Percentiles rank a stretch among this genome's conserved stretches.
Conservation (phyloP, 768 basidiomycete species). For the Leccinum boreale region DNA sequence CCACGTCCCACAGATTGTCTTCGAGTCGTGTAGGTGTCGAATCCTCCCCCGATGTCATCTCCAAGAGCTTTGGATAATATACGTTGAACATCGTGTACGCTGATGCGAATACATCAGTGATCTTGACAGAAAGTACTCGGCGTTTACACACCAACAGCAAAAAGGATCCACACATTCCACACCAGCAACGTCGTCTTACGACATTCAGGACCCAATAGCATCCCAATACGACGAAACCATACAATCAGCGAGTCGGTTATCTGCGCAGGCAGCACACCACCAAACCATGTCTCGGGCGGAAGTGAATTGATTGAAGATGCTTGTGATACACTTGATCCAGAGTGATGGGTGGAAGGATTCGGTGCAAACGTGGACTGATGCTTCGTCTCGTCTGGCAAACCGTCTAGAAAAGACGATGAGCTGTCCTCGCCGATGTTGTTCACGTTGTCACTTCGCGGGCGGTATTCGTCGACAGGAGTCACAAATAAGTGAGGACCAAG, state of each 20-base stretch:
- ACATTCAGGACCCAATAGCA: conserved; percentile 78
- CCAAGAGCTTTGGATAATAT: conserved; percentile 82
- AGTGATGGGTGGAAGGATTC: conserved; percentile 29
- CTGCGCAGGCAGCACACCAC: conserved; percentile 48
- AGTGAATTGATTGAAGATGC: conserved; percentile 39
- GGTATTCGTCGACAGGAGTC: conserved; percentile 24
- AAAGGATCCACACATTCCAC: conserved; percentile 73
- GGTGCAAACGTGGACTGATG: neutral
- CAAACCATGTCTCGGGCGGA: conserved; percentile 38
- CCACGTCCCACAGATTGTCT: conserved; percentile 79
- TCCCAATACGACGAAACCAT: conserved; percentile 64
- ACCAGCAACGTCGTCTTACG: conserved; percentile 70
- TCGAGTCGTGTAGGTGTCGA: conserved; percentile 44
- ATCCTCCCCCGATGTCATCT: conserved; percentile 37
- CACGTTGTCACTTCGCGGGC: conserved; percentile 16
- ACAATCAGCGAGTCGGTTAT: conserved; percentile 47
- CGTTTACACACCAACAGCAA: conserved; percentile 65
- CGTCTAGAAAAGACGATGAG: conserved; percentile 14
- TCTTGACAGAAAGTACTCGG: neutral
- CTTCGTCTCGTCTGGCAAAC: conserved; percentile 16
- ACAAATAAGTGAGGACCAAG: conserved; percentile 25
- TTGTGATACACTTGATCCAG: conserved; percentile 17
- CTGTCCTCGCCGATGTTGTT: conserved; percentile 29
- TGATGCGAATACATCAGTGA: conserved; percentile 20
- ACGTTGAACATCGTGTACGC: conserved; percentile 93